A percentile compares a stretch with the other conserved stretches of the same genome.
Conservation (phyloP, 2,329 filamentous ascomycete species). For the Volutella citrinella region DNA sequence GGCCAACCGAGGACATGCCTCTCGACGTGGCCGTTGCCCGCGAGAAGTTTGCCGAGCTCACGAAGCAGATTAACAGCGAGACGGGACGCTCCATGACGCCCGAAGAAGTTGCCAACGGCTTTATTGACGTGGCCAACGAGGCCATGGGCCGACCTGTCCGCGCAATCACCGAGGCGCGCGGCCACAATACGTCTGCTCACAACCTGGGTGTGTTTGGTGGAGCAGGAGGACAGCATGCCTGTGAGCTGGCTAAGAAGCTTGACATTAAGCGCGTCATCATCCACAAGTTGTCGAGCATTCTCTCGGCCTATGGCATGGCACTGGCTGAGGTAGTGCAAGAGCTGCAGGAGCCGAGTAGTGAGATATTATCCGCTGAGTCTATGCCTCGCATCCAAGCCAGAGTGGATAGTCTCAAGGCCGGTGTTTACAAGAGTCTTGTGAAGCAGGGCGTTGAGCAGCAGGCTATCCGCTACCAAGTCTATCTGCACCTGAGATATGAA, state of each 20-base stretch:
- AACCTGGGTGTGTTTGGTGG: conserved; percentile 85
- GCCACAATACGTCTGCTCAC: conserved; percentile 83
- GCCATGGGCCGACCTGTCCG: conserved; percentile 89
- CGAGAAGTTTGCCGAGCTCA: conserved; percentile 70
- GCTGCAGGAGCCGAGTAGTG: conserved; percentile 28
- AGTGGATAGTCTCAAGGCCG: too few species aligned
- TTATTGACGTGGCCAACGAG: conserved; percentile 84
- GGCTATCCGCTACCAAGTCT: conserved; percentile 37
- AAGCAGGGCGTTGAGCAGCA: conserved; percentile 36
- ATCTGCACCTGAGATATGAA: conserved; percentile 45
- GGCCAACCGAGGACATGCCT: conserved; percentile 77
- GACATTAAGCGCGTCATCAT: conserved; percentile 70
- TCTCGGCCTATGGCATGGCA: conserved; percentile 53
- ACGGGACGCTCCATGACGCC: conserved; percentile 58
- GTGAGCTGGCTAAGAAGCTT: conserved; percentile 78
- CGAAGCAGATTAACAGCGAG: conserved; percentile 73
- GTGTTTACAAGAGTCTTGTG: too few species aligned
- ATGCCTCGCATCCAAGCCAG: conserved; percentile 10
- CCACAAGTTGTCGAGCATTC: conserved; percentile 35
- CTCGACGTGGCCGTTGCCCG: conserved; percentile 73
- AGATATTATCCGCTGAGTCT: conserved; percentile 9
- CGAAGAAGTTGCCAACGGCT: conserved; percentile 71
- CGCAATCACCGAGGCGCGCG: conserved; percentile 84
- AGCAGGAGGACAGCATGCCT: conserved; percentile 84
- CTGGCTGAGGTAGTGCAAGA: conserved; percentile 36